These are phyloP conservation scores for Lignosus rhinocerotis DNA, from an alignment of 1,284 basidiomycete species.

Conservation along the genomic window DNA sequence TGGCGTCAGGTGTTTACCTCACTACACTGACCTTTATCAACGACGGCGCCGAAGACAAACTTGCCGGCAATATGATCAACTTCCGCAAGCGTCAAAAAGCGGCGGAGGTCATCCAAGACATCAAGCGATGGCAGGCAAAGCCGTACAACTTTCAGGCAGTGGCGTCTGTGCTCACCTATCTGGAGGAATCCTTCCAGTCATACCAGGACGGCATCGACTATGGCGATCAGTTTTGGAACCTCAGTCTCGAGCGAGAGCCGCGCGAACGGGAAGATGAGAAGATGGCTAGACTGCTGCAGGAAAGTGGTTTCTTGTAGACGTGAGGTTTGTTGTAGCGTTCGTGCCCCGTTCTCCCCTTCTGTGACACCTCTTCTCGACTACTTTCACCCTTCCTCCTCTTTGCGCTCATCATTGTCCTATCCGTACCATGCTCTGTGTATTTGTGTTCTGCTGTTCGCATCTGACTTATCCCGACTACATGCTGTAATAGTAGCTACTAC, in stretches of 20 bases:
- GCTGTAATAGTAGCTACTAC: conserved; percentile 27
- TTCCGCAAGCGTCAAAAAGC: conserved; percentile 94
- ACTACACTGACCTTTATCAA: conserved; percentile 97
- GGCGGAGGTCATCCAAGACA: conserved; percentile 94
- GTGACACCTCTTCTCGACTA: neutral
- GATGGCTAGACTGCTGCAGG: conserved; percentile 86
- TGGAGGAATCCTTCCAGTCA: conserved; percentile 76
- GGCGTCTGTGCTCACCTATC: conserved; percentile 68
- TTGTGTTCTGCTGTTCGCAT: conserved; percentile 21
- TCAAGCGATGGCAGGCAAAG: conserved; percentile 92
- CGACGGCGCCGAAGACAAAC: conserved; percentile 93
- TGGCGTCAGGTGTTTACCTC: conserved; percentile 81
- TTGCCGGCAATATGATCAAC: conserved; percentile 85
- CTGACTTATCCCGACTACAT: conserved; percentile 26
- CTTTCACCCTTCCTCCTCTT: neutral
- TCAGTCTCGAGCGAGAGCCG: conserved; percentile 87
- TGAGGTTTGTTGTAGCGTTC: conserved; percentile 3
- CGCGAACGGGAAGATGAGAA: conserved; percentile 92
- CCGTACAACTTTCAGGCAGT: conserved; percentile 86
- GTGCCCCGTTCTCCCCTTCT: neutral
- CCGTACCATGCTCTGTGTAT: conserved; percentile 21
- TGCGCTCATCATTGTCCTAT: conserved; percentile 9
- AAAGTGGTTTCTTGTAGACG: conserved; percentile 79
- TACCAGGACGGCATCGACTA: conserved; percentile 53
- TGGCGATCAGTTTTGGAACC: conserved; percentile 74